Evolutionary conservation across 352 stramenopile species (phyloP).

Genomic region (Albugo candida): DNA sequence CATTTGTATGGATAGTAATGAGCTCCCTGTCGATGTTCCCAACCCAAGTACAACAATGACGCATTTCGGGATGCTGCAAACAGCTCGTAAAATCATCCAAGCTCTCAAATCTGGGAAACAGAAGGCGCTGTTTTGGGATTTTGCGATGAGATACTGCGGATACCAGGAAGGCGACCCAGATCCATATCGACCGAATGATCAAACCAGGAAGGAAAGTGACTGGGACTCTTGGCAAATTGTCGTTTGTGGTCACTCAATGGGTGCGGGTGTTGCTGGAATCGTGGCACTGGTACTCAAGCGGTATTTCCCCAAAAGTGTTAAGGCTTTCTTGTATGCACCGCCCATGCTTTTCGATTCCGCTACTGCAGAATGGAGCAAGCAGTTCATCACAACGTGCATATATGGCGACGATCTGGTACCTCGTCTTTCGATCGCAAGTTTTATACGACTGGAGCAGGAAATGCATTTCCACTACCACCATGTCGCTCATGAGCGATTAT

Average conservation of each 20-base stretch:
- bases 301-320: constrained; percentile 22
- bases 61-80: constrained; percentile 56
- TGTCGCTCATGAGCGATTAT: constrained; percentile 39
- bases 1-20: constrained; percentile 28
- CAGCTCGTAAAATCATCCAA: constrained; percentile 32
- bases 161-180: background rate
- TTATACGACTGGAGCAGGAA: constrained; percentile 40
- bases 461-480: constrained; percentile 44
- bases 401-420: constrained; percentile 58
- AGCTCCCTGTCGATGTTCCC: constrained; percentile 30
- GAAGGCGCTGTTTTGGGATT: constrained; percentile 45
- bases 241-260: constrained; percentile 65
- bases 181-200: constrained; percentile 5
- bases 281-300: constrained; percentile 37
- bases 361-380: constrained; percentile 34
- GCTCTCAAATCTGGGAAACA: constrained; percentile 35
- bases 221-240: constrained; percentile 36
- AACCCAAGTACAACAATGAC: constrained; percentile 24
- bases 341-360: constrained; percentile 41
- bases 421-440: constrained; percentile 41
- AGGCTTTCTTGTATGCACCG: constrained; percentile 40
- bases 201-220: background rate
- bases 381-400: constrained; percentile 42
- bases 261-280: constrained; percentile 51
- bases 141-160: constrained; percentile 27